These are phyloP conservation scores for Tranzscheliella williamsii DNA, from an alignment of 1,284 basidiomycete species.

Conservation along the genomic window DNA sequence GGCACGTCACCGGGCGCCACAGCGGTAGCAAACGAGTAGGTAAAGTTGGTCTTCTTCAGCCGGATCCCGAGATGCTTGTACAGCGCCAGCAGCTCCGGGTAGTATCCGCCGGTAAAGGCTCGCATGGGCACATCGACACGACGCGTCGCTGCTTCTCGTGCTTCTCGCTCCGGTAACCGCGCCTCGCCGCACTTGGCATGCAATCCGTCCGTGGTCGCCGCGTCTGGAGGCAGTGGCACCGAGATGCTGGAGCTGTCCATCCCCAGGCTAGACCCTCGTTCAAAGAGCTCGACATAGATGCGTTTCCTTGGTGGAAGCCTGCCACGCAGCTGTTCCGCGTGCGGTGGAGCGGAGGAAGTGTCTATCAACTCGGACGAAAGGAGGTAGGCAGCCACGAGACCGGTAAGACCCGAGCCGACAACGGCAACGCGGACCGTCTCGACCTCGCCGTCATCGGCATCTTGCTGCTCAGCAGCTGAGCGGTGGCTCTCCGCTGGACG, in stretches of 20 bases:
- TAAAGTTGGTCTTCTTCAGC: conserved; percentile 39
- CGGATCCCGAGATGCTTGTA: conserved; percentile 44
- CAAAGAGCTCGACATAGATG: conserved; percentile 44
- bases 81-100: conserved; percentile 48
- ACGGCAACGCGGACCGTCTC: conserved; percentile 70
- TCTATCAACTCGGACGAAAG: conserved; percentile 68
- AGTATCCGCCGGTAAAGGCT: conserved; percentile 57
- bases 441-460: too few relatives aligned
- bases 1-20: neutral
- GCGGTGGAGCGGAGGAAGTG: conserved; percentile 55
- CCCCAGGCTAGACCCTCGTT: conserved; percentile 44
- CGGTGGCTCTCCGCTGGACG: too few relatives aligned
- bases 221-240: conserved; percentile 10
- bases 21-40: conserved; percentile 46
- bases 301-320: conserved; percentile 50
- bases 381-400: conserved; percentile 84
- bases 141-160: too few relatives aligned
- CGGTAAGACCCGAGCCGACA: conserved; percentile 84
- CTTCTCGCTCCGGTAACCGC: too few relatives aligned
- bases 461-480: neutral
- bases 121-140: conserved; percentile 59
- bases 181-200: too few relatives aligned
- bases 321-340: too few relatives aligned
- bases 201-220: neutral
- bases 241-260: conserved; percentile 56